Conservation (phyloP, 257 asterid species). For the Coffea canephora region DNA sequence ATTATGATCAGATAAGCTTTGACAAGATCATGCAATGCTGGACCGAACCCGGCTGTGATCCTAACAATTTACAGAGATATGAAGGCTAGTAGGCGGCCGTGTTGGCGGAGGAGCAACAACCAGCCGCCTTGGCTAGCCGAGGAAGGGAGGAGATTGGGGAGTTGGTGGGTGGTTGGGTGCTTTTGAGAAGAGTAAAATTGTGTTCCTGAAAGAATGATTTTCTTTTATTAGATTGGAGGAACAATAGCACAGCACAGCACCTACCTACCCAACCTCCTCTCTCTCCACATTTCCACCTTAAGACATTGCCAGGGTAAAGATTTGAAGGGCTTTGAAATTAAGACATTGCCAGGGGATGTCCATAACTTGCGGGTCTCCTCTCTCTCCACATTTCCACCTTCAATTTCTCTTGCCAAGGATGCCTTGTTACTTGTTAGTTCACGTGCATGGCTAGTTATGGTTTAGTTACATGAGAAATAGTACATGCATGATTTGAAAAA, state of each 20-base stretch:
- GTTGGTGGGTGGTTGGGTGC: conserved; percentile 9
- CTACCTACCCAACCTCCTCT: conserved; percentile 22
- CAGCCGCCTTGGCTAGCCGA: conserved; percentile 64
- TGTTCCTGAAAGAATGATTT: conserved; percentile 8
- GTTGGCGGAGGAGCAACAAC: conserved; percentile 36
- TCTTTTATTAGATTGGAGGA: conserved; percentile 19
- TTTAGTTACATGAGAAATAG: too few species aligned
- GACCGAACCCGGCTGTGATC: background rate
- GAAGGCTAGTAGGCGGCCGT: conserved; percentile 28
- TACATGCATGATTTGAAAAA: too few species aligned
- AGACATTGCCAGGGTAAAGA: background rate
- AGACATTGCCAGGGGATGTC: conserved; percentile 24
- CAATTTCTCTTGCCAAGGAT: conserved; percentile 14
- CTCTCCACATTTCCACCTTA: too few species aligned
- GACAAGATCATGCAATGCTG: background rate
- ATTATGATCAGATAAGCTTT: background rate
- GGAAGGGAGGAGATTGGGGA: conserved; percentile 1
- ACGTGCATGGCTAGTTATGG: too few species aligned
- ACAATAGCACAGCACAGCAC: background rate
- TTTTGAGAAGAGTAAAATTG: background rate
- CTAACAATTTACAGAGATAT: background rate
- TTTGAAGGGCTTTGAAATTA: conserved; percentile 31
- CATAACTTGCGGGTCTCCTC: conserved; percentile 30
- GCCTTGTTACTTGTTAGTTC: too few species aligned
- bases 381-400: conserved; percentile 27